These are phyloP conservation scores for Nephelium lappaceum DNA, from an alignment of 345 rosid species.

Conservation along the genomic window DNA sequence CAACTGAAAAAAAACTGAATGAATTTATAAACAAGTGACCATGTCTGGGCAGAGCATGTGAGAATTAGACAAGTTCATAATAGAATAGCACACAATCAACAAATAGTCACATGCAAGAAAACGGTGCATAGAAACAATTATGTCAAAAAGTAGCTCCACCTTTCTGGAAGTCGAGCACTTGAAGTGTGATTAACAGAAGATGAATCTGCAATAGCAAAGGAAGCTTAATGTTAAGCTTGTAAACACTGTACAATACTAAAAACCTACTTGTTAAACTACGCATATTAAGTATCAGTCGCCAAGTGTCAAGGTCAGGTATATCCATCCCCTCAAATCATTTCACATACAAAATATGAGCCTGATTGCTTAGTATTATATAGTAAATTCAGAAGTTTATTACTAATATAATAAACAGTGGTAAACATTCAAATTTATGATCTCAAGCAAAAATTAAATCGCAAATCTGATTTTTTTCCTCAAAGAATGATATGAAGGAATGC, in stretches of 20 bases:
- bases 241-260: background rate
- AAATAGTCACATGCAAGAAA: conserved; percentile 4
- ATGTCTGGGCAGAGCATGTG: background rate
- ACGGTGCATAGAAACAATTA: conserved; percentile 9
- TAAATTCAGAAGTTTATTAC: background rate
- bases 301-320: conserved; percentile 2
- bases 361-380: background rate
- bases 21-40: background rate
- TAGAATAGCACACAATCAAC: background rate
- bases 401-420: background rate
- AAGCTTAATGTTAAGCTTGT: background rate
- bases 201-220: conserved; percentile 53
- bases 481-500: background rate
- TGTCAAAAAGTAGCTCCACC: conserved; percentile 45
- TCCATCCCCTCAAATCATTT: conserved; percentile 1
- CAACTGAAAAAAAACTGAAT: background rate
- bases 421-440: conserved; percentile 5
- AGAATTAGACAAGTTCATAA: background rate
- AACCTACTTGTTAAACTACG: background rate
- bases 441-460: background rate
- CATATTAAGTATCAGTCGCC: background rate
- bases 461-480: background rate
- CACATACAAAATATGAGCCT: background rate
- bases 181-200: conserved; percentile 69
- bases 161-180: conserved; percentile 89